phyloP scores from a whole-genome alignment of 2,329 filamentous ascomycete species.

The Claviceps lovelessii region DNA sequence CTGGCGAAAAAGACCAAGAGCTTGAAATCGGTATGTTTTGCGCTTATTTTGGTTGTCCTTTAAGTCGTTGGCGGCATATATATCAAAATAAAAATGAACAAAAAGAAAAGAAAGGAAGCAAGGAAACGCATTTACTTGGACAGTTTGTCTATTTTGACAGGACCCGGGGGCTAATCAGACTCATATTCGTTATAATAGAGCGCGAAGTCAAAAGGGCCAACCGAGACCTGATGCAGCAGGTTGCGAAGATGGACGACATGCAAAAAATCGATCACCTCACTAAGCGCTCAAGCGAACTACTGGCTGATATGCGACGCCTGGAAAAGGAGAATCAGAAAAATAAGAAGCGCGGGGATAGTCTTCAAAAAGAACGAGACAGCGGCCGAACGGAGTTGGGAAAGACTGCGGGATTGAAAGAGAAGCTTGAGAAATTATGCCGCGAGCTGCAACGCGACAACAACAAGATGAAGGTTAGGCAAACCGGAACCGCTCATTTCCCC shows the following conservation, averaged over 20 bases:
- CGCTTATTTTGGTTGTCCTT: not conserved
- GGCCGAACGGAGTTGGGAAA: conserved; percentile 79
- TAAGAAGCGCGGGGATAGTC: conserved; percentile 82
- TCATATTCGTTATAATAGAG: conserved; percentile 36
- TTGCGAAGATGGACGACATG: conserved; percentile 83
- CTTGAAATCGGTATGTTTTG: conserved; percentile 66
- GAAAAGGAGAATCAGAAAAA: conserved; percentile 91
- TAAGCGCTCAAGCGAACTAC: conserved; percentile 78
- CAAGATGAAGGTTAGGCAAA: conserved; percentile 66
- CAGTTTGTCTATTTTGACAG: not conserved
- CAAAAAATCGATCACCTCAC: conserved; percentile 83
- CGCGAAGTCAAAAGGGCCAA: conserved; percentile 90
- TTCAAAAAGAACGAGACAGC: conserved; percentile 94
- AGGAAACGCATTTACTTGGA: too few species aligned
- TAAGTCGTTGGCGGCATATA: not conserved
- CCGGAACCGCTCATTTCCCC: not conserved
- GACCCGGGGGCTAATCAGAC: not conserved
- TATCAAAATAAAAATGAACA: not conserved
- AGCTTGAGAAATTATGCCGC: conserved; percentile 87
- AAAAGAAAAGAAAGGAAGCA: too few species aligned
- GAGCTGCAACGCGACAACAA: conserved; percentile 96
- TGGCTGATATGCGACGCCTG: conserved; percentile 88
- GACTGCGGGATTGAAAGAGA: conserved; percentile 82
- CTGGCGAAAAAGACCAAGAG: conserved; percentile 89
- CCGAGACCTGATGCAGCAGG: conserved; percentile 73